Conservation (phyloP, 2,329 filamentous ascomycete species). For the Aspergillus oerlinghausenensis region DNA sequence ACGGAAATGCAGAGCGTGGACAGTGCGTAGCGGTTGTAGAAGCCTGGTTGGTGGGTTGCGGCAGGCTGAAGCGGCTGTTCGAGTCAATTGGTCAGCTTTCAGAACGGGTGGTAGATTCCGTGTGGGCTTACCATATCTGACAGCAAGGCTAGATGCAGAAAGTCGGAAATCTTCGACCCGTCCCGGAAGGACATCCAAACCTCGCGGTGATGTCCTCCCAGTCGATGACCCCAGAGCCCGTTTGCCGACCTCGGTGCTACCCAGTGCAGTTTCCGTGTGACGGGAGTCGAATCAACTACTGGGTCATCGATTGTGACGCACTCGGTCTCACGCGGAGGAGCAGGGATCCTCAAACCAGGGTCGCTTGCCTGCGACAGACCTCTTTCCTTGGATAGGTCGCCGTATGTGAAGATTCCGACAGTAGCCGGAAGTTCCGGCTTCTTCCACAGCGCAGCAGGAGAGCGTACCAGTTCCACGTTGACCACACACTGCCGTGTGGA, state of each 20-base stretch:
- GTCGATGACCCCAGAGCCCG: slow-evolving; percentile 20
- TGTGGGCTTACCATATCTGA: slow-evolving; percentile 15
- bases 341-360: background rate
- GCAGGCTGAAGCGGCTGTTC: slow-evolving; percentile 18
- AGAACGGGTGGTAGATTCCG: too few species aligned
- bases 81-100: background rate
- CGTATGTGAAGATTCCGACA: slow-evolving; percentile 14
- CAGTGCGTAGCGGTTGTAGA: slow-evolving; percentile 16
- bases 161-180: slow-evolving; percentile 12
- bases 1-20: slow-evolving; percentile 20
- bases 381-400: slow-evolving; percentile 12
- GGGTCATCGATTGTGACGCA: slow-evolving; percentile 18
- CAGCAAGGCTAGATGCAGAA: slow-evolving; percentile 15
- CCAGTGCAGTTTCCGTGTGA: slow-evolving; percentile 19
- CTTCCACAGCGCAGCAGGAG: background rate
- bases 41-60: slow-evolving; percentile 17
- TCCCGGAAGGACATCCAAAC: slow-evolving; percentile 21
- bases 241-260: slow-evolving; percentile 13
- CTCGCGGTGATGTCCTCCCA: slow-evolving; percentile 19
- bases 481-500: slow-evolving; percentile 18
- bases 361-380: slow-evolving; percentile 11
- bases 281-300: slow-evolving; percentile 18
- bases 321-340: slow-evolving; percentile 13
- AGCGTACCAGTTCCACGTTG: slow-evolving; percentile 9
- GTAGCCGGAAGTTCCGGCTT: slow-evolving; percentile 1